Percentiles rank a stretch among this genome's conserved stretches.
Evolutionary conservation across 352 stramenopile species (phyloP).

Genomic region (Phytophthora ohioensis): DNA sequence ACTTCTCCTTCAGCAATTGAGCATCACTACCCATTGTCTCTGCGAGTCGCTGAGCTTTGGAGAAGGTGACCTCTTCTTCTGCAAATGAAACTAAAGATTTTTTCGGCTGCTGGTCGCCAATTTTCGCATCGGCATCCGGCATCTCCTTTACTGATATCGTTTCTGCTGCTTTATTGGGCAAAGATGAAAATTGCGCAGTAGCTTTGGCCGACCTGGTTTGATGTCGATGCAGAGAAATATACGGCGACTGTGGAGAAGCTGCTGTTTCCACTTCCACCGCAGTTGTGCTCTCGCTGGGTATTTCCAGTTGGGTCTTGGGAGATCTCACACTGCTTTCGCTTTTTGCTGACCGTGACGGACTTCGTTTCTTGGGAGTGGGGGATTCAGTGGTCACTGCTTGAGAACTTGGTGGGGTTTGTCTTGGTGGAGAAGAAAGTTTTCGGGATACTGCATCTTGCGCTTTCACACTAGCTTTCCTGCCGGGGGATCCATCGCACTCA

Average conservation of each 20-base stretch:
- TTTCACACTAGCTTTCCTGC: conserved; percentile 18
- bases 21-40: conserved; percentile 27
- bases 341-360: conserved; percentile 25
- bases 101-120: neutral
- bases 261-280: neutral
- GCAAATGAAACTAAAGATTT: conserved; percentile 35
- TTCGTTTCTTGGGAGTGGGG: conserved; percentile 13
- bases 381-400: neutral
- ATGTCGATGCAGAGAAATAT: conserved; percentile 19
- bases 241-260: conserved; percentile 12
- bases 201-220: conserved; percentile 11
- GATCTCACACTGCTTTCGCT: conserved; percentile 5
- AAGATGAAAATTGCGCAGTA: conserved; percentile 28
- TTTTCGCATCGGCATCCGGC: neutral
- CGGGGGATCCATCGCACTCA: conserved; percentile 49
- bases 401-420: neutral
- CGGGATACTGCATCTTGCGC: conserved; percentile 24
- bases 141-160: neutral
- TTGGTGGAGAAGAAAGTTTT: conserved; percentile 17
- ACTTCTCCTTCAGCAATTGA: conserved; percentile 24
- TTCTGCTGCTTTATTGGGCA: conserved; percentile 7
- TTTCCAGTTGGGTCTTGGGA: neutral
- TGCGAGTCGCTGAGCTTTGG: conserved; percentile 42
- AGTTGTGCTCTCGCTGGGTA: neutral
- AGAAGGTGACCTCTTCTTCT: conserved; percentile 49